phyloP scores from a whole-genome alignment of 176 grass and related monocot species.

The Carex myosuroides region DNA sequence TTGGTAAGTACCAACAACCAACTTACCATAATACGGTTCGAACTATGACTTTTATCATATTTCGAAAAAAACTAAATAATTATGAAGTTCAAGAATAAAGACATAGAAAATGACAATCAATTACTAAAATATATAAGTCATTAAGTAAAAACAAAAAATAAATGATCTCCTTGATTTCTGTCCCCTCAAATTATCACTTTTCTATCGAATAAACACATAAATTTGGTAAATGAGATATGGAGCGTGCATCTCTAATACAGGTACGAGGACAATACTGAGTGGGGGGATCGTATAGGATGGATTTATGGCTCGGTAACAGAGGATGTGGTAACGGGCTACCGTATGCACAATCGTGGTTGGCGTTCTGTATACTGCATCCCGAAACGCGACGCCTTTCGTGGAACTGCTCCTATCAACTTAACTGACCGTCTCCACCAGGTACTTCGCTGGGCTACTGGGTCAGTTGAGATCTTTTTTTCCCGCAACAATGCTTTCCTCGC shows the following conservation, averaged over 20 bases:
- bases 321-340: constrained; percentile 85
- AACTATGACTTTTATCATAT: neutral
- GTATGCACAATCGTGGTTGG: constrained; percentile 95
- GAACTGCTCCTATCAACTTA: constrained; percentile 91
- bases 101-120: neutral
- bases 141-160: neutral
- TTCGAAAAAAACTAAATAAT: neutral
- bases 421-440: constrained; percentile 93
- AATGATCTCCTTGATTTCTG: neutral
- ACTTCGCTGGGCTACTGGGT: constrained; percentile 86
- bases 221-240: neutral
- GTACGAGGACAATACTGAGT: constrained; percentile 84
- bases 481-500: constrained; percentile 78
- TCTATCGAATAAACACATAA: neutral
- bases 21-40: neutral
- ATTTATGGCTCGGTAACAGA: constrained; percentile 94
- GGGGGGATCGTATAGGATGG: constrained; percentile 72
- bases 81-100: neutral
- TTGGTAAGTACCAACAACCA: constrained; percentile 24
- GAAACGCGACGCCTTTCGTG: constrained; percentile 70
- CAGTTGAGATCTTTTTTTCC: constrained; percentile 95
- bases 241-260: neutral
- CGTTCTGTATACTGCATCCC: constrained; percentile 97
- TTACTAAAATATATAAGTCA: neutral
- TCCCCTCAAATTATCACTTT: neutral